Conservation (phyloP, 371 early-diverging fungal genomes). For the Haplosporangium sp. region DNA sequence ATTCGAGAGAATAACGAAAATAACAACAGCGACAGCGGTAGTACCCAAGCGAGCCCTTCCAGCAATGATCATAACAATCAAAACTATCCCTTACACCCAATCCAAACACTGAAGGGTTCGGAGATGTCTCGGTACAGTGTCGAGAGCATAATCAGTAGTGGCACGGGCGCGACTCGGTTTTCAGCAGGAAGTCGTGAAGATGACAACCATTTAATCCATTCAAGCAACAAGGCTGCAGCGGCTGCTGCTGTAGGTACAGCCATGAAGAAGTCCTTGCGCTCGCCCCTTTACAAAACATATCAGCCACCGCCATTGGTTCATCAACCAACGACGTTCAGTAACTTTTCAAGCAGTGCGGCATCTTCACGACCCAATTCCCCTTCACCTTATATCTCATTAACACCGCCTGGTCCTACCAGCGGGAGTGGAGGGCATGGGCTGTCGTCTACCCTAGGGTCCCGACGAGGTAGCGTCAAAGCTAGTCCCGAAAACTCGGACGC, state of each 20-base stretch:
- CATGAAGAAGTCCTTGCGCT: constrained; percentile 14
- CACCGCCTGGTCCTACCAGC: constrained; percentile 4
- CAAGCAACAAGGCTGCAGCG: background rate
- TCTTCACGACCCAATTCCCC: constrained; percentile 4
- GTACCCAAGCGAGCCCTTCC: constrained; percentile 5
- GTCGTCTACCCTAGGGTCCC: background rate
- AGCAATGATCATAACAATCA: constrained; percentile 1
- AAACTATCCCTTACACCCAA: constrained; percentile 5
- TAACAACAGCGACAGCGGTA: background rate
- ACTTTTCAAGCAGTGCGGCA: constrained; percentile 2
- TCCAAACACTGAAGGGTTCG: constrained; percentile 12
- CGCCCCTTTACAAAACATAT: constrained; percentile 21
- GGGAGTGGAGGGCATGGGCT: background rate
- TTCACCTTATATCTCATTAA: constrained; percentile 20
- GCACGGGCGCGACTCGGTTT: constrained; percentile 35
- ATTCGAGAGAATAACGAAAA: background rate
- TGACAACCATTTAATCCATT: constrained; percentile 19
- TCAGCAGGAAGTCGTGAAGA: constrained; percentile 26
- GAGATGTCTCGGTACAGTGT: constrained; percentile 27
- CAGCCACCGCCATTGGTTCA: constrained; percentile 29
- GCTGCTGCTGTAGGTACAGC: background rate
- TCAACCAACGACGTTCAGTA: background rate
- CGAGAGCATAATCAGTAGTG: constrained; percentile 43
- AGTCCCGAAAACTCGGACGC: background rate
- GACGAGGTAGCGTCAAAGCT: background rate